Percentiles rank a stretch among this genome's conserved stretches.
Evolutionary conservation across 1,139 yeast genomes (phyloP).

Genomic region (Geotrichum europaeum): DNA sequence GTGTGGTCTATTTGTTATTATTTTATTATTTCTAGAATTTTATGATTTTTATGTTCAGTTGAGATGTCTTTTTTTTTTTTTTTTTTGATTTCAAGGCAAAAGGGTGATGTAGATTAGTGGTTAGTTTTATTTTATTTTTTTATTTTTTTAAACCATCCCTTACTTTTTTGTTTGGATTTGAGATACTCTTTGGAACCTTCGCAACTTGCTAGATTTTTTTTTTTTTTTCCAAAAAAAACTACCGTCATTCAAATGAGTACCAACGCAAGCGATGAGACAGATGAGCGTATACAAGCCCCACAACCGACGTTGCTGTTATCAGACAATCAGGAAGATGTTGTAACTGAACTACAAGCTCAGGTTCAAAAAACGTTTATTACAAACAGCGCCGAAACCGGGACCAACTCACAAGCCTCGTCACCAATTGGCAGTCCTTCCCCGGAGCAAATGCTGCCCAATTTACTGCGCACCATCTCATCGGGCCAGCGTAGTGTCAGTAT

Average conservation of each 20-base stretch:
- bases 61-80: neutral
- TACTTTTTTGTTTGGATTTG: neutral
- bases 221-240: neutral
- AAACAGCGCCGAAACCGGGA: neutral
- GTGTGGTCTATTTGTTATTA: neutral
- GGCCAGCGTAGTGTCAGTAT: conserved; percentile 1
- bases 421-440: neutral
- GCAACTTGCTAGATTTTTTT: neutral
- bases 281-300: neutral
- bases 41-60: neutral
- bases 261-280: neutral
- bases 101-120: neutral
- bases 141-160: neutral
- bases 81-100: neutral
- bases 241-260: neutral
- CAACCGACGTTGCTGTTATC: neutral
- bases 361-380: neutral
- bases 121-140: neutral
- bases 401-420: neutral
- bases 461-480: neutral
- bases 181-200: neutral
- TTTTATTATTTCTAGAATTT: neutral
- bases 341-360: neutral
- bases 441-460: neutral
- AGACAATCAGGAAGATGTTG: neutral